phyloP scores from a whole-genome alignment of 2,329 filamentous ascomycete species.

The Xylariaceae sp. region DNA sequence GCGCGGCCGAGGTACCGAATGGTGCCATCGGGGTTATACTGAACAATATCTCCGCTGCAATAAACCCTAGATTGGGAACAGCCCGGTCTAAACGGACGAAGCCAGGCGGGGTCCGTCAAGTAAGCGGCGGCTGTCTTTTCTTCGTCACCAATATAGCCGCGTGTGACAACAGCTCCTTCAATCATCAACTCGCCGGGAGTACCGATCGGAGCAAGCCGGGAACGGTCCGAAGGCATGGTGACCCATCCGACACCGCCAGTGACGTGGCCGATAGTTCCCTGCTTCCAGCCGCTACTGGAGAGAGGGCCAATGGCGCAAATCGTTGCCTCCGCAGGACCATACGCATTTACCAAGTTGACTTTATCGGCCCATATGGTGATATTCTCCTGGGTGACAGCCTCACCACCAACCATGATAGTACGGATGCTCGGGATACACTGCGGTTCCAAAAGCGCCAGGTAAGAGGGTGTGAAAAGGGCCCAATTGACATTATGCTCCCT shows the following conservation, averaged over 20 bases:
- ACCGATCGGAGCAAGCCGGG: constrained; percentile 23
- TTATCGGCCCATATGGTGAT: constrained; percentile 16
- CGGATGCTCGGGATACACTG: constrained; percentile 22
- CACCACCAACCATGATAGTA: constrained; percentile 25
- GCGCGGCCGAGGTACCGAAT: constrained; percentile 21
- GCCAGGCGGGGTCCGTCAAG: background rate
- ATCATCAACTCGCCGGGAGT: constrained; percentile 20
- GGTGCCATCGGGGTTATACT: constrained; percentile 24
- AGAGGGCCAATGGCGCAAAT: constrained; percentile 1
- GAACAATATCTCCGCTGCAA: constrained; percentile 29
- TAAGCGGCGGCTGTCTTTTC: constrained; percentile 5
- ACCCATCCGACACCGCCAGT: constrained; percentile 33
- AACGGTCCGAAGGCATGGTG: constrained; percentile 30
- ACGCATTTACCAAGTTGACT: constrained; percentile 15
- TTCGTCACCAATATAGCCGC: constrained; percentile 35
- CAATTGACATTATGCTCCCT: constrained; percentile 19
- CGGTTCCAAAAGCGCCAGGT: constrained; percentile 21
- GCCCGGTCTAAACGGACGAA: constrained; percentile 1
- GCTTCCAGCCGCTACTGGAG: constrained; percentile 18
- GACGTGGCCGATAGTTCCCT: constrained; percentile 12
- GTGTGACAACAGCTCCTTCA: constrained; percentile 38
- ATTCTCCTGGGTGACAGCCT: constrained; percentile 31
- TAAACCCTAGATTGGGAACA: background rate
- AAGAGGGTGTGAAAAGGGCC: constrained; percentile 26
- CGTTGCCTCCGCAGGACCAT: constrained; percentile 16